These are phyloP conservation scores for Citrullus mucosospermus DNA, from an alignment of 306 rosid species.

Conservation along the genomic window DNA sequence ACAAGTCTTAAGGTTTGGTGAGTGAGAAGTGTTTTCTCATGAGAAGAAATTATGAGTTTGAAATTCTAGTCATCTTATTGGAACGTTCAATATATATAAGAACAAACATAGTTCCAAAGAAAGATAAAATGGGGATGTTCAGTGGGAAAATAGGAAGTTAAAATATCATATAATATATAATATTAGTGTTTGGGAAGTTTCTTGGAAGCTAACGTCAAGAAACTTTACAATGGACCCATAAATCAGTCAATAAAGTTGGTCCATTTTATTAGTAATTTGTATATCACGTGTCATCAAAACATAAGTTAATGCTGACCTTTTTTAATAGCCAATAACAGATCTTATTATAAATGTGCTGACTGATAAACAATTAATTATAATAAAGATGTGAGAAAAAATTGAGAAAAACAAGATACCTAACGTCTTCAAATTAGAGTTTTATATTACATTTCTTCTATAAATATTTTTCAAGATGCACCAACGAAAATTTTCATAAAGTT, in stretches of 20 bases:
- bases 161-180: background rate
- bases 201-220: background rate
- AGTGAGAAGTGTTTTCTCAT: background rate
- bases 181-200: background rate
- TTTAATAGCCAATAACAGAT: background rate
- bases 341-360: background rate
- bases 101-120: background rate
- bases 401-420: too few species aligned
- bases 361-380: background rate
- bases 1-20: background rate
- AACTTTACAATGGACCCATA: background rate
- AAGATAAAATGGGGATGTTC: background rate
- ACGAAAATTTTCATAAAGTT: too few species aligned
- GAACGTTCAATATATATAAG: background rate
- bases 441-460: too few species aligned
- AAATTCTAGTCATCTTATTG: background rate
- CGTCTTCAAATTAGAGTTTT: too few species aligned
- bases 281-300: background rate
- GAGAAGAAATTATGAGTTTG: background rate
- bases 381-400: too few species aligned
- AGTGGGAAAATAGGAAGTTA: background rate
- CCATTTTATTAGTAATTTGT: background rate
- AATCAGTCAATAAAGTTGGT: background rate
- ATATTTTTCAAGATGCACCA: too few species aligned
- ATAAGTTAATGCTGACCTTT: background rate